Percentiles rank a stretch among this genome's conserved stretches.
Evolutionary conservation across 257 asterid species (phyloP).

Genomic region (Craterostigma plantagineum): DNA sequence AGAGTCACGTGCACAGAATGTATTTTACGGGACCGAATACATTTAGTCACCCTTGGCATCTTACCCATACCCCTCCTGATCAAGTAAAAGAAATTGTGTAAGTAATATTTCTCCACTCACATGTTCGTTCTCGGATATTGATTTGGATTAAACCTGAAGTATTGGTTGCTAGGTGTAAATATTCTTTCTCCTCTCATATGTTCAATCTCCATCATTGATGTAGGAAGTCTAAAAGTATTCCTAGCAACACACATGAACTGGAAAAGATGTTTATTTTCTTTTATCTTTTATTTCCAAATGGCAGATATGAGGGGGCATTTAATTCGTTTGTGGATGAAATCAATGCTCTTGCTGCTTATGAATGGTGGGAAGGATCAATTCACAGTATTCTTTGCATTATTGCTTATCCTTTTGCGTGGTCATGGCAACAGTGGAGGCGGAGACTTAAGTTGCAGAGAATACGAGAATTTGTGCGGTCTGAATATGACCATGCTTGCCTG

Average conservation of each 20-base stretch:
- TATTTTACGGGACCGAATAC: constrained; percentile 84
- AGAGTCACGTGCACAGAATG: constrained; percentile 96
- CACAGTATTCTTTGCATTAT: constrained; percentile 67
- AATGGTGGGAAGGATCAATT: constrained; percentile 99
- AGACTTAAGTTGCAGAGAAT: constrained; percentile 73
- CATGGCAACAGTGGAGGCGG: constrained; percentile 98
- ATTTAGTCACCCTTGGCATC: constrained; percentile 96
- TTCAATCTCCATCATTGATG: too few relatives aligned
- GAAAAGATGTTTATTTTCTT: too few relatives aligned
- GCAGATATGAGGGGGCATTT: constrained; percentile 89
- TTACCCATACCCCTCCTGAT: constrained; percentile 91
- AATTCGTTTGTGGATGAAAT: constrained; percentile 83
- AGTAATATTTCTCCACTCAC: constrained; percentile 14
- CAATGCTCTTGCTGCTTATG: constrained; percentile 79
- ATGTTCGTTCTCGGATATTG: constrained; percentile 2
- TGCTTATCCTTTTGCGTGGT: constrained; percentile 94
- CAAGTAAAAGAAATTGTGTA: constrained; percentile 89
- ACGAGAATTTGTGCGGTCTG: constrained; percentile 95
- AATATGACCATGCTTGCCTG: constrained; percentile 93
- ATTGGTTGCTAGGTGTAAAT: too few relatives aligned
- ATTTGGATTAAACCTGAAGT: too few relatives aligned
- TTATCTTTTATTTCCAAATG: constrained; percentile 11
- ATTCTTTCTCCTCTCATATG: too few relatives aligned
- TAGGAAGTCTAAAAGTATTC: background rate
- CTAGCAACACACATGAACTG: too few relatives aligned